These are phyloP conservation scores for Dacryopinax spathularia DNA, from an alignment of 768 basidiomycete genomes.

Conservation along the genomic window DNA sequence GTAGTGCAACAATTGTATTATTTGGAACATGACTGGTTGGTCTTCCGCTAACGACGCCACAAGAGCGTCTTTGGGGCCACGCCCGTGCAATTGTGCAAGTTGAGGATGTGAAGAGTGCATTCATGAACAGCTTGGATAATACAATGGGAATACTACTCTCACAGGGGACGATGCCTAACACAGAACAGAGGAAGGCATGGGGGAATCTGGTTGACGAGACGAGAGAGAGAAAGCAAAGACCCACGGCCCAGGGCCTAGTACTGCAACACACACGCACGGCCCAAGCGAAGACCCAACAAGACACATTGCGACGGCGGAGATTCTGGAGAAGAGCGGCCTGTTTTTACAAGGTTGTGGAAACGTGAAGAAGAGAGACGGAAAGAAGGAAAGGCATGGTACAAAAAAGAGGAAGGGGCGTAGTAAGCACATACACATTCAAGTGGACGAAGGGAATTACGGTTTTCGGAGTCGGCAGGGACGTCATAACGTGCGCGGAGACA, in stretches of 20 bases:
- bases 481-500: background rate
- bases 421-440: background rate
- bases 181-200: background rate
- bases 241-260: no score
- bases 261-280: background rate
- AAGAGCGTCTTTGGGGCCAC: no score
- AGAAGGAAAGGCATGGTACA: background rate
- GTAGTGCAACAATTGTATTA: no score
- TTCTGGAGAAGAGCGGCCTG: no score
- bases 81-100: no score
- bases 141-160: constrained; percentile 5
- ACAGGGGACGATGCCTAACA: background rate
- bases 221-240: background rate
- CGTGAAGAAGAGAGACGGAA: background rate
- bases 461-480: background rate
- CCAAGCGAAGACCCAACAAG: constrained; percentile 4
- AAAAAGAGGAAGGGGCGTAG: background rate
- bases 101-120: no score
- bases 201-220: constrained; percentile 3
- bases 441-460: background rate
- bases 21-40: no score
- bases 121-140: background rate
- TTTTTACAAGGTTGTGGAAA: background rate
- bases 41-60: no score
- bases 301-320: background rate